A percentile compares a stretch with the other conserved stretches of the same genome.
phyloP scores from a whole-genome alignment of 208 protist genomes.

The Crithidia brevicula region DNA sequence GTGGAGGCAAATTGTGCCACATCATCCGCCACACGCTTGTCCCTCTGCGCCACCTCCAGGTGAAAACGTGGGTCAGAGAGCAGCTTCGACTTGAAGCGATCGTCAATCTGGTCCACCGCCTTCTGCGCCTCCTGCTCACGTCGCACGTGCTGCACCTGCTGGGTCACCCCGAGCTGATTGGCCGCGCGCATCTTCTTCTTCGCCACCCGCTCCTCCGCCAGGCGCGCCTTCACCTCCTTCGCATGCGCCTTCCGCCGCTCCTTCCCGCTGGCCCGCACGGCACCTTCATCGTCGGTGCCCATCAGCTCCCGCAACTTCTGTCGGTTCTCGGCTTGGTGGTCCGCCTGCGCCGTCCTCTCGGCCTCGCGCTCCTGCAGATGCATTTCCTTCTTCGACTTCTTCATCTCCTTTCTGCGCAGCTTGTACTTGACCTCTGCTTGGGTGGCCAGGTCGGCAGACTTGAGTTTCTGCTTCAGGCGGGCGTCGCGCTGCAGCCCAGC shows the following conservation, averaged over 20 bases:
- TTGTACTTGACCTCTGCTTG: conserved; percentile 89
- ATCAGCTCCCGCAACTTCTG: conserved; percentile 63
- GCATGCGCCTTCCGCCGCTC: conserved; percentile 80
- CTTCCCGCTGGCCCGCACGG: conserved; percentile 58
- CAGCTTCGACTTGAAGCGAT: conserved; percentile 84
- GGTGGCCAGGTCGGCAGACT: conserved; percentile 58
- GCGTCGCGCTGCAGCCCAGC: conserved; percentile 72
- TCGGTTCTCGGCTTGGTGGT: conserved; percentile 47
- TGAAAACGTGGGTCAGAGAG: conserved; percentile 87
- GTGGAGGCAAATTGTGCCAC: conserved; percentile 71
- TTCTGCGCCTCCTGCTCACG: conserved; percentile 38
- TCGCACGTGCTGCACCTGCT: conserved; percentile 40
- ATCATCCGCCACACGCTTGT: conserved; percentile 67
- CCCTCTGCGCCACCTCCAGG: conserved; percentile 75
- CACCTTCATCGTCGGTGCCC: conserved; percentile 56
- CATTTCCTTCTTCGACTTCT: conserved; percentile 87
- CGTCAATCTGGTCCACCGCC: conserved; percentile 66
- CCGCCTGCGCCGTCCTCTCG: conserved; percentile 45
- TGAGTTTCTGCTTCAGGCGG: conserved; percentile 63
- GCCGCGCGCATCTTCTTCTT: conserved; percentile 78
- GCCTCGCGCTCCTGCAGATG: conserved; percentile 63
- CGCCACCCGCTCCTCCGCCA: conserved; percentile 67
- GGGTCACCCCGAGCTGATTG: conserved; percentile 60
- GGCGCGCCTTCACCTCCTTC: conserved; percentile 63
- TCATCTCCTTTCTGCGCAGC: conserved; percentile 83